Percentiles rank a stretch among this genome's conserved stretches.
phyloP scores from a whole-genome alignment of 345 rosid species.

The Eucalyptus cloeziana region DNA sequence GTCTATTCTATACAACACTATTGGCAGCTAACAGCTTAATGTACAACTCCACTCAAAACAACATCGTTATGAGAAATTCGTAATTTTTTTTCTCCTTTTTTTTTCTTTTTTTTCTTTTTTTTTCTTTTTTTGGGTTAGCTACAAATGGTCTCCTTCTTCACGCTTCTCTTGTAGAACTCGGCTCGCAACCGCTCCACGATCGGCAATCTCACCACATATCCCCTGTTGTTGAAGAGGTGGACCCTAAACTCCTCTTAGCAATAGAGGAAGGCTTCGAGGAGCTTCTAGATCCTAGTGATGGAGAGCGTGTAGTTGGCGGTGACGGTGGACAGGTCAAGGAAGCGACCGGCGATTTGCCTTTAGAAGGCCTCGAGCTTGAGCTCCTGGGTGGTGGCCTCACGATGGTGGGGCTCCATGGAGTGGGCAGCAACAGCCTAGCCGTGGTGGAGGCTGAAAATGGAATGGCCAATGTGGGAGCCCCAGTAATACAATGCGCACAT shows the following conservation, averaged over 20 bases:
- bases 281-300: slow-evolving; percentile 19
- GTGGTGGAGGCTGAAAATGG: slow-evolving; percentile 24
- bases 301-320: slow-evolving; percentile 13
- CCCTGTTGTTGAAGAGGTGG: background rate
- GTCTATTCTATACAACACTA: fast-evolving
- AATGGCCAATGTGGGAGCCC: slow-evolving; percentile 23
- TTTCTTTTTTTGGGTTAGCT: no score
- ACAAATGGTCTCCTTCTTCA: no score
- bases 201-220: no score
- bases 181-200: no score
- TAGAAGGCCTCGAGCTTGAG: slow-evolving; percentile 9
- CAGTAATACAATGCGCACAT: slow-evolving; percentile 48
- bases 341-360: slow-evolving; percentile 3
- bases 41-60: no score
- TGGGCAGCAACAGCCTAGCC: slow-evolving; percentile 6
- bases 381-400: background rate
- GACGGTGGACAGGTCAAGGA: slow-evolving; percentile 2
- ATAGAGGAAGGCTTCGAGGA: slow-evolving; percentile 15
- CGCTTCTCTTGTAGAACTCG: no score
- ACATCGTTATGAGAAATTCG: no score
- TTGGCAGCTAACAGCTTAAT: no score
- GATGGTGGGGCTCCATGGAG: background rate
- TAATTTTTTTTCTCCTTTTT: no score
- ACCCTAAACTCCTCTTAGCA: slow-evolving; percentile 24
- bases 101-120: no score